These are phyloP conservation scores for Solanum sitiens DNA, from an alignment of 257 asterid genomes.

Conservation along the genomic window DNA sequence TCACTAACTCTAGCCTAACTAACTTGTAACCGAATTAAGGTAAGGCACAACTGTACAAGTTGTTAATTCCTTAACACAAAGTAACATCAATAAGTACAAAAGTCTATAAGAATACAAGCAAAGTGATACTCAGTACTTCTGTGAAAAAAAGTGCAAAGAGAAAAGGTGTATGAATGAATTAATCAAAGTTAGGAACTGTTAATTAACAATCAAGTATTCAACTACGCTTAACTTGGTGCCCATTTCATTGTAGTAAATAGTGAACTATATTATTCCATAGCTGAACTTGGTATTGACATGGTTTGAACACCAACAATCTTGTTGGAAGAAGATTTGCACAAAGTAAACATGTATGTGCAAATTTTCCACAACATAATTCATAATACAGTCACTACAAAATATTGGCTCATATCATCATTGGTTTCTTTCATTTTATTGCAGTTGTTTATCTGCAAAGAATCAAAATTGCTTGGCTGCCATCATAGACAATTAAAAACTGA, in stretches of 20 bases:
- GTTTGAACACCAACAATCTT: neutral
- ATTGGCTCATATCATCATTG: neutral
- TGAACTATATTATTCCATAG: too few species aligned
- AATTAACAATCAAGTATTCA: neutral
- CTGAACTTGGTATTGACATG: too few species aligned
- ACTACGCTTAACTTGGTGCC: neutral
- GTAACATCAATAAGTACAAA: too few species aligned
- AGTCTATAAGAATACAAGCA: too few species aligned
- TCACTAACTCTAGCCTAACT: too few species aligned
- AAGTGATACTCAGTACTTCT: too few species aligned
- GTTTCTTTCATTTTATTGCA: neutral
- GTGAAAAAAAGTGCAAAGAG: too few species aligned
- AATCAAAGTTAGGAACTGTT: neutral
- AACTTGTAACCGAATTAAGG: too few species aligned
- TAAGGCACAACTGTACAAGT: too few species aligned
- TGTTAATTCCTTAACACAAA: too few species aligned
- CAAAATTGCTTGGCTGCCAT: neutral
- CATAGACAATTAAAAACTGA: slow-evolving; percentile 4
- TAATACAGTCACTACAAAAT: neutral
- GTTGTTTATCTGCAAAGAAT: neutral
- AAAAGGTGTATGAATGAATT: neutral
- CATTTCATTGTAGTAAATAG: neutral
- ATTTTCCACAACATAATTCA: neutral
- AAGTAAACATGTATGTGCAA: neutral
- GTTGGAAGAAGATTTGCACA: neutral